These are phyloP conservation scores for Mortierella claussenii DNA, from an alignment of 192 early-diverging fungal genomes.

Conservation along the genomic window DNA sequence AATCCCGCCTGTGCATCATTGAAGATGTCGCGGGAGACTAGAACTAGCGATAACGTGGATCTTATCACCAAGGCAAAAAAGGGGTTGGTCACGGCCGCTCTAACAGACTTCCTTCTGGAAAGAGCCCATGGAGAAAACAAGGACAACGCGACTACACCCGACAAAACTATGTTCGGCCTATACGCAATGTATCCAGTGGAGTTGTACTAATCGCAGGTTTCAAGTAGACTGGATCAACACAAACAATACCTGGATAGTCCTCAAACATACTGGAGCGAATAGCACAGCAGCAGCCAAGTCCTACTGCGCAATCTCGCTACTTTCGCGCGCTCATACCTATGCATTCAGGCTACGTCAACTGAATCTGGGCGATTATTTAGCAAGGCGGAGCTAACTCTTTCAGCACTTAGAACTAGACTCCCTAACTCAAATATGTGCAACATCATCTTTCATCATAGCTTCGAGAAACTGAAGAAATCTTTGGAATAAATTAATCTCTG, in stretches of 20 bases:
- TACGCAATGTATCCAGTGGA: neutral
- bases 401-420: neutral
- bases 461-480: too few species aligned
- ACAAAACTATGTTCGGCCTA: neutral
- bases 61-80: slow-evolving; percentile 1
- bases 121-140: neutral
- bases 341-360: slow-evolving; percentile 21
- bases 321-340: neutral
- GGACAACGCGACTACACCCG: neutral
- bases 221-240: neutral
- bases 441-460: slow-evolving; percentile 4
- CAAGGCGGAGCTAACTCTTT: neutral
- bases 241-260: neutral
- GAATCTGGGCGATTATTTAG: slow-evolving; percentile 16
- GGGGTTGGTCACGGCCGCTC: neutral
- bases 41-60: neutral
- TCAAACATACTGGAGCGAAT: neutral
- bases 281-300: neutral
- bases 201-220: neutral
- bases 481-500: too few species aligned
- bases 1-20: slow-evolving; percentile 14
- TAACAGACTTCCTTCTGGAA: neutral
- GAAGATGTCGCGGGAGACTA: neutral
- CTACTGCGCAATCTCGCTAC: neutral
- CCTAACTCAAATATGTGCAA: neutral